Percentiles rank a stretch among this genome's conserved stretches.
phyloP scores from a whole-genome alignment of 2,329 filamentous ascomycete genomes.

The Arthroderma sp. region DNA sequence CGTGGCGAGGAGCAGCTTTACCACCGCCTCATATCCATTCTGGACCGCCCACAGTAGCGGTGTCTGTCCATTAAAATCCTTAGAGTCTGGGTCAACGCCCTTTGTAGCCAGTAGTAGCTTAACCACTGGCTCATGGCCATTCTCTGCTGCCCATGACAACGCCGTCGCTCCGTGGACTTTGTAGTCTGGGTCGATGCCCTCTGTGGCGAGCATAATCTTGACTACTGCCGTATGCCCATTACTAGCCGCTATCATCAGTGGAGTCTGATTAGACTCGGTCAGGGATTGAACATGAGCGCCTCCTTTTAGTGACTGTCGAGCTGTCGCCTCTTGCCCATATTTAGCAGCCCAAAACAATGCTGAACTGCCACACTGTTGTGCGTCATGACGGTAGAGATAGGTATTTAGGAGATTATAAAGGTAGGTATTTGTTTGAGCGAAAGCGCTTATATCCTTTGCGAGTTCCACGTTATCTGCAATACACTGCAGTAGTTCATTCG shows the following conservation, averaged over 20 bases:
- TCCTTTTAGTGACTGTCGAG: too few relatives aligned
- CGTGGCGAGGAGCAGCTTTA: background rate
- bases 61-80: background rate
- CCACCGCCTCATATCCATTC: background rate
- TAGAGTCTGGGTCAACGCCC: background rate
- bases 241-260: background rate
- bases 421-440: conserved; percentile 4
- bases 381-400: conserved; percentile 9
- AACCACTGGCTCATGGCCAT: background rate
- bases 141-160: conserved; percentile 18
- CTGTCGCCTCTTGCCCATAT: background rate
- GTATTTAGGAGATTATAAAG: conserved; percentile 8
- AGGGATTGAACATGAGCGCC: background rate
- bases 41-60: background rate
- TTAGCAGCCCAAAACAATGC: background rate
- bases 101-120: background rate
- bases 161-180: conserved; percentile 13
- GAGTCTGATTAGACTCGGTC: background rate
- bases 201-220: background rate
- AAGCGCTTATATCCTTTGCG: conserved; percentile 6
- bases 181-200: background rate
- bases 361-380: background rate
- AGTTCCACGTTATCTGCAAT: background rate
- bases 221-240: background rate
- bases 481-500: too few relatives aligned